phyloP scores from a whole-genome alignment of 2,329 filamentous ascomycete genomes.

The Penicillium fuscoglaucum region DNA sequence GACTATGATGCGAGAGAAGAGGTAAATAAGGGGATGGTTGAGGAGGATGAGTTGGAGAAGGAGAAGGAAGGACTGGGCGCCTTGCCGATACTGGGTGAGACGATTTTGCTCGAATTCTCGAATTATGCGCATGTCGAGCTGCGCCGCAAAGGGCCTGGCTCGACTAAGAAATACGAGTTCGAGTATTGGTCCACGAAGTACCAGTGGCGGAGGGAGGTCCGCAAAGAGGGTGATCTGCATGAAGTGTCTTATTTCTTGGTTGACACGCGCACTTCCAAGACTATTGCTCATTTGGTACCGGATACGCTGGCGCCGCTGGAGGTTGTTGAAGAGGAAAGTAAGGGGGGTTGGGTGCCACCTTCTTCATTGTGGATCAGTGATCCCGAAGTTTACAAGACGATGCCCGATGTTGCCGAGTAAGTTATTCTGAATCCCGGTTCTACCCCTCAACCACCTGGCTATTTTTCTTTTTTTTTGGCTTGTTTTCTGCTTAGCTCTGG shows the following conservation, averaged over 20 bases:
- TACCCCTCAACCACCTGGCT: not conserved
- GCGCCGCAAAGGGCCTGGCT: conserved; percentile 64
- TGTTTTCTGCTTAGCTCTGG: not conserved
- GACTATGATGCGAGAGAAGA: not conserved
- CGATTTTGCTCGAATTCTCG: conserved; percentile 87
- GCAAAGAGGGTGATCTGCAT: conserved; percentile 63
- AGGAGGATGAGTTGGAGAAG: conserved; percentile 13
- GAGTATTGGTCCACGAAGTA: conserved; percentile 91
- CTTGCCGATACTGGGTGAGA: conserved; percentile 62
- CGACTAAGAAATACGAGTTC: conserved; percentile 79
- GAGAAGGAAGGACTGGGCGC: conserved; percentile 7
- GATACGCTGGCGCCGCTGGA: conserved; percentile 72
- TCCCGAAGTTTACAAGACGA: conserved; percentile 63
- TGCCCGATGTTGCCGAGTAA: conserved; percentile 86
- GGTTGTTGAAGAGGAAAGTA: conserved; percentile 67
- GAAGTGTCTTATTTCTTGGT: conserved; percentile 78
- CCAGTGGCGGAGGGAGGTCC: conserved; percentile 73
- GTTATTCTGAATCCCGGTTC: conserved; percentile 34
- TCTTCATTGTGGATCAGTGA: conserved; percentile 91
- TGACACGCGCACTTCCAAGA: conserved; percentile 62
- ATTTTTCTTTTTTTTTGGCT: not conserved
- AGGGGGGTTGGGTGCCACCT: conserved; percentile 86
- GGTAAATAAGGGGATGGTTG: not conserved
- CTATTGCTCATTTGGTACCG: conserved; percentile 82
- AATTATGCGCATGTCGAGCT: conserved; percentile 95